phyloP scores from a whole-genome alignment of 345 rosid species.

The Eucalyptus erythrocorys region DNA sequence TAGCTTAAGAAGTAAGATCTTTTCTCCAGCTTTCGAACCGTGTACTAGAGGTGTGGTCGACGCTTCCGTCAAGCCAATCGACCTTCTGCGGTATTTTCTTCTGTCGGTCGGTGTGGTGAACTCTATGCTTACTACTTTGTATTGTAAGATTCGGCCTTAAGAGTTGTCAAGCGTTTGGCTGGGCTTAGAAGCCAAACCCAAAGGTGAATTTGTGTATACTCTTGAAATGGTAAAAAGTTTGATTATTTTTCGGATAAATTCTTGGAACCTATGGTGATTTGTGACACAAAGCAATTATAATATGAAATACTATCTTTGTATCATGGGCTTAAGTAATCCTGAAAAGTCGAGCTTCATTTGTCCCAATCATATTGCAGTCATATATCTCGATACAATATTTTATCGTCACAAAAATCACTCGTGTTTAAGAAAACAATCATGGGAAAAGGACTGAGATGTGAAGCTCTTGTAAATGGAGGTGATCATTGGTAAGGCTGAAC shows the following conservation, averaged over 20 bases:
- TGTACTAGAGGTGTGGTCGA: neutral
- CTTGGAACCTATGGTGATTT: neutral
- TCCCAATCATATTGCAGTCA: neutral
- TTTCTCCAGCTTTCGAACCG: neutral
- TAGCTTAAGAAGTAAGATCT: neutral
- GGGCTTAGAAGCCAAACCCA: neutral
- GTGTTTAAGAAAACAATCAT: neutral
- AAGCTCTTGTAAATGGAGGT: neutral
- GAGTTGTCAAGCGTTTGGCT: neutral
- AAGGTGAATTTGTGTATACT: neutral
- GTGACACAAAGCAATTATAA: neutral
- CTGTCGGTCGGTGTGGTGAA: neutral
- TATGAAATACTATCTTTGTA: neutral
- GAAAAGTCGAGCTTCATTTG: neutral
- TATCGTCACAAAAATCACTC: neutral
- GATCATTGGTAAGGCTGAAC: neutral
- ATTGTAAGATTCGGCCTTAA: neutral
- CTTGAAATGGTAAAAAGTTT: neutral
- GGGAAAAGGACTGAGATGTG: accelerated
- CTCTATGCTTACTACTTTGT: neutral
- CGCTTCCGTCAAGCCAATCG: accelerated
- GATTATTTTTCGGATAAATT: neutral
- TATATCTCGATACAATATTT: neutral
- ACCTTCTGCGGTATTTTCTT: neutral
- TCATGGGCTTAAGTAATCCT: neutral